phyloP scores from a whole-genome alignment of 306 rosid species.

The Abrus pulchellus region DNA sequence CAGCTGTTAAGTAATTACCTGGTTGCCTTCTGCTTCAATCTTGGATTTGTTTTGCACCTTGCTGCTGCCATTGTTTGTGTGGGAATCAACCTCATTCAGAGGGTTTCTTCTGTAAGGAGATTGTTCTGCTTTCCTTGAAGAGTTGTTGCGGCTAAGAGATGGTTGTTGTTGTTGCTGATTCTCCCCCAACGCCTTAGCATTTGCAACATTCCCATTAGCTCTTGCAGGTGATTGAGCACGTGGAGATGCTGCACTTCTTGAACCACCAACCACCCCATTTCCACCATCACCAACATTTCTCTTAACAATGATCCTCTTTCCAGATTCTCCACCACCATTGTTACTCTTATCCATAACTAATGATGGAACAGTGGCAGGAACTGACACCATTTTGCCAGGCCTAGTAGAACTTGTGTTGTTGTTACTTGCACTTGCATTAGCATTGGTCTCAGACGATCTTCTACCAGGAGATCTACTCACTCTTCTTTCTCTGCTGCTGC shows the following conservation, averaged over 20 bases:
- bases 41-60: constrained; percentile 58
- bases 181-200: constrained; percentile 49
- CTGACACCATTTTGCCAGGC: constrained; percentile 95
- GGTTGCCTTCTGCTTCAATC: constrained; percentile 58
- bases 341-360: constrained; percentile 84
- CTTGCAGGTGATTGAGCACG: constrained; percentile 84
- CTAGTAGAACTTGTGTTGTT: constrained; percentile 51
- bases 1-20: constrained; percentile 52
- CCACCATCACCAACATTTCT: constrained; percentile 68
- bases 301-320: constrained; percentile 75
- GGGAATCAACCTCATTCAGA: constrained; percentile 74
- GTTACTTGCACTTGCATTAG: constrained; percentile 41
- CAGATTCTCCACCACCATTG: constrained; percentile 63
- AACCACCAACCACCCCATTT: constrained; percentile 41
- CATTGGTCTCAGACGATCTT: constrained; percentile 64
- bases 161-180: constrained; percentile 66
- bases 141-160: constrained; percentile 84
- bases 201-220: constrained; percentile 51
- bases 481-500: constrained; percentile 85
- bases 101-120: constrained; percentile 96
- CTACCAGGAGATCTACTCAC: constrained; percentile 90
- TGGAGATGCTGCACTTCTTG: constrained; percentile 79
- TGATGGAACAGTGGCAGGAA: constrained; percentile 89
- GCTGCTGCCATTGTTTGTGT: constrained; percentile 53
- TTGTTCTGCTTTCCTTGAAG: constrained; percentile 85